These are phyloP conservation scores for Mycotypha africana DNA, from an alignment of 371 early-diverging fungal species.

Conservation along the genomic window DNA sequence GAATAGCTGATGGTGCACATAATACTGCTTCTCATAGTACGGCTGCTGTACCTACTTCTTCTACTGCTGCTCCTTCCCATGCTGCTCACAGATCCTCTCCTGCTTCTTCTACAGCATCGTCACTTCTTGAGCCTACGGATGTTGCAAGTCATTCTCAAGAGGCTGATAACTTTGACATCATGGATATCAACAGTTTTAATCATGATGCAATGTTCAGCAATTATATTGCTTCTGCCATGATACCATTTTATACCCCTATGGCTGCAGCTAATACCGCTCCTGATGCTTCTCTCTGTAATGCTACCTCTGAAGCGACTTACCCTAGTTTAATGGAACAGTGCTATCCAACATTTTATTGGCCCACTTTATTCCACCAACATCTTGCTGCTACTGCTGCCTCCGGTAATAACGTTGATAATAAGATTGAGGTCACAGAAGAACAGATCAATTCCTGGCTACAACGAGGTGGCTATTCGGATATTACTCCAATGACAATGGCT, in stretches of 20 bases:
- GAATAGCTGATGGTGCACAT: not conserved
- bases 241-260: not conserved
- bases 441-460: slow-evolving; percentile 25
- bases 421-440: slow-evolving; percentile 19
- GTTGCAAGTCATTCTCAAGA: too few species aligned
- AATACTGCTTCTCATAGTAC: too few species aligned
- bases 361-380: not conserved
- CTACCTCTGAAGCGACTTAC: slow-evolving; percentile 7
- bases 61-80: not conserved
- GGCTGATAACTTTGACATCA: slow-evolving; percentile 2
- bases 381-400: not conserved
- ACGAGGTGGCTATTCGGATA: slow-evolving; percentile 13
- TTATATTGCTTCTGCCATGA: too few species aligned
- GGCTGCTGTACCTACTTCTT: not conserved
- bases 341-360: not conserved
- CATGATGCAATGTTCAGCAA: too few species aligned
- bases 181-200: not conserved
- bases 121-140: not conserved
- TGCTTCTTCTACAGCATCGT: not conserved
- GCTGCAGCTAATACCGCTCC: not conserved
- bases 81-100: not conserved
- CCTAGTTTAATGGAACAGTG: slow-evolving; percentile 2
- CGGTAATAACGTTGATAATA: slow-evolving; percentile 3
- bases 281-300: slow-evolving; percentile 1
- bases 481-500: slow-evolving; percentile 16